A percentile compares a stretch with the other conserved stretches of the same genome.
These are phyloP conservation scores for Lactifluus hygrophoroides DNA, from an alignment of 768 basidiomycete genomes.

Conservation along the genomic window DNA sequence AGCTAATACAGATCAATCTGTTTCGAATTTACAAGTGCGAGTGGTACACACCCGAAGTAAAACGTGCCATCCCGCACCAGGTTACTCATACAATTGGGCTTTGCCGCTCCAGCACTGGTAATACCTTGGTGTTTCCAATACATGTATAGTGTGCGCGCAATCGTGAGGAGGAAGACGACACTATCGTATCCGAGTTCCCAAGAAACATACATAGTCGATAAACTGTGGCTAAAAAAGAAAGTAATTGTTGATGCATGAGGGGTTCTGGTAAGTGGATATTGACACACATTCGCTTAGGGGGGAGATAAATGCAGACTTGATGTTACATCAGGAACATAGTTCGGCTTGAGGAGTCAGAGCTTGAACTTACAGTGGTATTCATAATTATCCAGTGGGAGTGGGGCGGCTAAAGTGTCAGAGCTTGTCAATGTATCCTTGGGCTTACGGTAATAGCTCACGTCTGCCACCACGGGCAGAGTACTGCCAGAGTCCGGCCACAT, in stretches of 20 bases:
- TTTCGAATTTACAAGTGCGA: background rate
- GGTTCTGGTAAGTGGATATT: background rate
- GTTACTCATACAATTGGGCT: background rate
- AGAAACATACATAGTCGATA: constrained; percentile 17
- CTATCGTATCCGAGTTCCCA: constrained; percentile 19
- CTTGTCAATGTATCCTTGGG: background rate
- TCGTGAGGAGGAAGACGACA: constrained; percentile 17
- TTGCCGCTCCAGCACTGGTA: background rate
- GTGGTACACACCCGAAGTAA: constrained; percentile 16
- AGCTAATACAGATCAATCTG: background rate
- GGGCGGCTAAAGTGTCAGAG: constrained; percentile 5
- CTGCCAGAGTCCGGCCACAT: constrained; percentile 15
- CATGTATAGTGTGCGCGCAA: constrained; percentile 18
- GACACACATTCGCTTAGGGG: constrained; percentile 14
- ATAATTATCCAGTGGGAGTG: constrained; percentile 17
- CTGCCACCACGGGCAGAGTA: constrained; percentile 12
- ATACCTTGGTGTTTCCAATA: constrained; percentile 5
- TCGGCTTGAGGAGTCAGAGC: background rate
- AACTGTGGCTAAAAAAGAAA: constrained; percentile 1
- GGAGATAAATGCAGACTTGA: constrained; percentile 18
- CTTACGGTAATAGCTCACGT: background rate
- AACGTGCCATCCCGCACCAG: constrained; percentile 15
- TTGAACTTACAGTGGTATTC: constrained; percentile 17
- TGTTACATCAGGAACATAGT: background rate
- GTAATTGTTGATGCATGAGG: too few relatives aligned